A percentile compares a stretch with the other conserved stretches of the same genome.
These are phyloP conservation scores for Syzygium oleosum DNA, from an alignment of 345 rosid genomes.

Conservation along the genomic window DNA sequence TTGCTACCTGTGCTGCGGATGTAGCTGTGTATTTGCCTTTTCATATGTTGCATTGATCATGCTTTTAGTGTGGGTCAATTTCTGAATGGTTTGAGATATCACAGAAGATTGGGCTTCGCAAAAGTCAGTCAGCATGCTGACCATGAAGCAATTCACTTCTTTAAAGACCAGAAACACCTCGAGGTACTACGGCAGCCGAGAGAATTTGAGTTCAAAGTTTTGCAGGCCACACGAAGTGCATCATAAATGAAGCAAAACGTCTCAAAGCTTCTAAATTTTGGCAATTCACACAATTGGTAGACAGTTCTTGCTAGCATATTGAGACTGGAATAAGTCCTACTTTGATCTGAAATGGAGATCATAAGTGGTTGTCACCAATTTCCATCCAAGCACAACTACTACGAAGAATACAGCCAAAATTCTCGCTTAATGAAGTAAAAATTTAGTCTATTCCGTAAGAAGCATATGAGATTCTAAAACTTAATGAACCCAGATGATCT, in stretches of 20 bases:
- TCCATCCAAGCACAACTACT: neutral
- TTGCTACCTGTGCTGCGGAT: neutral
- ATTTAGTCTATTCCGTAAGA: neutral
- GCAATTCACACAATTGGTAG: neutral
- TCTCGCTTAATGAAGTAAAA: neutral
- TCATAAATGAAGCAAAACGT: neutral
- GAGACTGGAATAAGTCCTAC: neutral
- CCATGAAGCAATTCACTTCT: neutral
- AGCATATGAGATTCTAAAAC: neutral
- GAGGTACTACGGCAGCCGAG: neutral
- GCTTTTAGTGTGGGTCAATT: neutral
- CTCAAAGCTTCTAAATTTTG: neutral
- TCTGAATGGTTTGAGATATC: neutral
- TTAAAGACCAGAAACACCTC: neutral
- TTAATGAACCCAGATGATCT: rapidly evolving
- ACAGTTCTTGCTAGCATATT: rapidly evolving
- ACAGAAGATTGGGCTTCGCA: neutral
- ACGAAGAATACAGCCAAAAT: neutral
- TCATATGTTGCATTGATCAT: neutral
- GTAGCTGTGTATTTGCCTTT: neutral
- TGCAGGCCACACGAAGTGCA: neutral
- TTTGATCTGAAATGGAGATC: neutral
- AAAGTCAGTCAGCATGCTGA: neutral
- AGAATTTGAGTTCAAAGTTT: neutral
- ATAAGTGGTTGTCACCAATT: rapidly evolving